A percentile compares a stretch with the other conserved stretches of the same genome.
Conservation (phyloP, 371 early-diverging fungal species). For the Thermomucor indicae-seudaticae region DNA sequence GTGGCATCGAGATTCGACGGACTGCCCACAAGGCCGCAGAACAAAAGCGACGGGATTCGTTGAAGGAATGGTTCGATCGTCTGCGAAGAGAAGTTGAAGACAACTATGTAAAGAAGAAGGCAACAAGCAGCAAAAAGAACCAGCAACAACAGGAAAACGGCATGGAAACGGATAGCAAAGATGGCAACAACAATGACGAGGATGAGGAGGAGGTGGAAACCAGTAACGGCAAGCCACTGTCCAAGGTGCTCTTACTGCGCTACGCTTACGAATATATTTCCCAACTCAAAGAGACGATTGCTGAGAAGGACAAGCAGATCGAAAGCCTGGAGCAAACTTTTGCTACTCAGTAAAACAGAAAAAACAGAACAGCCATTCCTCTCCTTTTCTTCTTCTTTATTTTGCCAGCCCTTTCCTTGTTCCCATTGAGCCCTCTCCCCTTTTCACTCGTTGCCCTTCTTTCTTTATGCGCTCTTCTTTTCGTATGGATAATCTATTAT, state of each 20-base stretch:
- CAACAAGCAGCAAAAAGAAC: constrained; percentile 23
- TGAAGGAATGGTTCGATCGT: constrained; percentile 82
- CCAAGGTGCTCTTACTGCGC: constrained; percentile 43
- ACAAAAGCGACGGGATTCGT: constrained; percentile 86
- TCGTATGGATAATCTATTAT: no score
- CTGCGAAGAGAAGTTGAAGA: constrained; percentile 68
- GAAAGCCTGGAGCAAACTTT: constrained; percentile 8
- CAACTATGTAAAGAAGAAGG: constrained; percentile 45
- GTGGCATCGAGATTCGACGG: constrained; percentile 69
- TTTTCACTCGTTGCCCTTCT: no score
- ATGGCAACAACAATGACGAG: not conserved
- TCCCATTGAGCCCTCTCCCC: no score
- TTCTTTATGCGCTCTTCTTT: no score
- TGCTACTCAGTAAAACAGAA: no score
- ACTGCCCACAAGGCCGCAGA: constrained; percentile 91
- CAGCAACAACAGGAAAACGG: constrained; percentile 11
- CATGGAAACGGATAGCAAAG: not conserved
- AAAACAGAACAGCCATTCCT: no score
- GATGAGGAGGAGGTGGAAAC: constrained; percentile 6
- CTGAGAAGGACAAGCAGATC: constrained; percentile 23
- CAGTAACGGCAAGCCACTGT: constrained; percentile 29
- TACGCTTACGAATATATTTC: constrained; percentile 62
- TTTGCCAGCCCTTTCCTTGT: no score
- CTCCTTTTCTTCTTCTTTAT: no score
- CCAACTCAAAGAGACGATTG: constrained; percentile 28